phyloP scores from a whole-genome alignment of 257 asterid genomes.

The Fraxinus anomala region DNA sequence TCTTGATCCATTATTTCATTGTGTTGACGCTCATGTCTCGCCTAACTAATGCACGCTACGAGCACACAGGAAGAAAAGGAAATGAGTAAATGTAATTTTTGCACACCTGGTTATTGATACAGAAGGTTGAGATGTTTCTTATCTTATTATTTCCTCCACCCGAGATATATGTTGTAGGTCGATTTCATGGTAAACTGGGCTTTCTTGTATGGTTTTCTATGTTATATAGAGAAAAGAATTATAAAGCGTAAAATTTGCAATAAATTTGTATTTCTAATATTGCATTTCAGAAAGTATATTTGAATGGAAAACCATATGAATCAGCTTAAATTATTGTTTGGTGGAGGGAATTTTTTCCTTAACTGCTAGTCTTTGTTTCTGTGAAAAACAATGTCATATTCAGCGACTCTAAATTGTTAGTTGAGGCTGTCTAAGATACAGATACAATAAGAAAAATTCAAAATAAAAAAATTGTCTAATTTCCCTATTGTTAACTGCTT shows the following conservation, averaged over 20 bases:
- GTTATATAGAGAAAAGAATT: background rate
- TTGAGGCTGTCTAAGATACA: background rate
- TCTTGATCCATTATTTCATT: background rate
- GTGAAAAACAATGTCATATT: background rate
- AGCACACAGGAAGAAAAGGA: background rate
- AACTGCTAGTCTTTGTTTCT: background rate
- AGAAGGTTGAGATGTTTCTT: background rate
- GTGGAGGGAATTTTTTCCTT: background rate
- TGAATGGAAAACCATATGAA: background rate
- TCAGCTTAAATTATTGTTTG: background rate
- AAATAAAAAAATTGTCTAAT: background rate
- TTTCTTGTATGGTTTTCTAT: background rate
- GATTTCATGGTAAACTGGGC: background rate
- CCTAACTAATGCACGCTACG: background rate
- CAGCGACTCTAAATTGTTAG: background rate
- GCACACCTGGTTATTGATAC: too few relatives aligned
- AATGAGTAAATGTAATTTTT: too few relatives aligned
- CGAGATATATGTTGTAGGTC: background rate
- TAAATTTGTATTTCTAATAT: background rate
- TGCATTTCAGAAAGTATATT: background rate
- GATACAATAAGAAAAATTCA: background rate
- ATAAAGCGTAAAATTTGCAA: background rate
- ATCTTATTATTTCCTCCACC: background rate
- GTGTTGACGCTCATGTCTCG: background rate
- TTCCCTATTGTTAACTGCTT: background rate